These are phyloP conservation scores for Malassezia japonica DNA, from an alignment of 1,284 basidiomycete genomes.

Conservation along the genomic window DNA sequence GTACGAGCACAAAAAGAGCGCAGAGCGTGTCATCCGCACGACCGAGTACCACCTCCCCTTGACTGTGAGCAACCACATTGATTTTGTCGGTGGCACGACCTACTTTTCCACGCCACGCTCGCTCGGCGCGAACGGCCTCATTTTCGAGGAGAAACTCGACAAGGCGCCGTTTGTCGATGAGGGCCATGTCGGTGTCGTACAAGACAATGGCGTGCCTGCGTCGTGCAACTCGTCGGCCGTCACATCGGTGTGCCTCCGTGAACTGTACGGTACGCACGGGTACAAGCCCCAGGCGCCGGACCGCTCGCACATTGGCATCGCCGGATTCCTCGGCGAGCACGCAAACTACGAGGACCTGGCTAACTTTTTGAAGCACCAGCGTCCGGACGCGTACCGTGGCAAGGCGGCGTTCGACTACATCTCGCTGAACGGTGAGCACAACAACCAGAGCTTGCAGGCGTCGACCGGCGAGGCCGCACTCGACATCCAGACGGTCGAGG, in stretches of 20 bases:
- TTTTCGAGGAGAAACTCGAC: not conserved
- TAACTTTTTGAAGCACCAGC: constrained; percentile 54
- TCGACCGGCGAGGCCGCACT: constrained; percentile 61
- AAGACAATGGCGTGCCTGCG: too few relatives aligned
- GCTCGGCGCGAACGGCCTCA: constrained; percentile 9
- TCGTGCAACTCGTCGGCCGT: constrained; percentile 22
- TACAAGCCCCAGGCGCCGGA: constrained; percentile 25
- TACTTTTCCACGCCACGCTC: constrained; percentile 22
- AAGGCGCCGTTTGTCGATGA: not conserved
- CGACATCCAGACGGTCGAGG: constrained; percentile 60
- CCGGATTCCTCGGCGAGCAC: constrained; percentile 32
- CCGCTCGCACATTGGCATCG: constrained; percentile 25
- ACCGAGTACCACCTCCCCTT: constrained; percentile 26
- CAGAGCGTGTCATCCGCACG: constrained; percentile 23
- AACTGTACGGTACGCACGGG: constrained; percentile 31
- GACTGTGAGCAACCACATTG: constrained; percentile 23
- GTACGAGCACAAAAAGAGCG: constrained; percentile 29
- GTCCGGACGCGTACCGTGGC: constrained; percentile 54
- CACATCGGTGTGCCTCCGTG: constrained; percentile 28
- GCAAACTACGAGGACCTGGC: constrained; percentile 54
- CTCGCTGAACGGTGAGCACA: constrained; percentile 56
- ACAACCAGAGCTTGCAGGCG: constrained; percentile 53
- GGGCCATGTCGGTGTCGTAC: too few relatives aligned
- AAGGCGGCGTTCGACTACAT: constrained; percentile 53
- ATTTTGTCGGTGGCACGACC: constrained; percentile 29